phyloP scores from a whole-genome alignment of 148 eudicot genomes.

The Amaranthus palmeri region DNA sequence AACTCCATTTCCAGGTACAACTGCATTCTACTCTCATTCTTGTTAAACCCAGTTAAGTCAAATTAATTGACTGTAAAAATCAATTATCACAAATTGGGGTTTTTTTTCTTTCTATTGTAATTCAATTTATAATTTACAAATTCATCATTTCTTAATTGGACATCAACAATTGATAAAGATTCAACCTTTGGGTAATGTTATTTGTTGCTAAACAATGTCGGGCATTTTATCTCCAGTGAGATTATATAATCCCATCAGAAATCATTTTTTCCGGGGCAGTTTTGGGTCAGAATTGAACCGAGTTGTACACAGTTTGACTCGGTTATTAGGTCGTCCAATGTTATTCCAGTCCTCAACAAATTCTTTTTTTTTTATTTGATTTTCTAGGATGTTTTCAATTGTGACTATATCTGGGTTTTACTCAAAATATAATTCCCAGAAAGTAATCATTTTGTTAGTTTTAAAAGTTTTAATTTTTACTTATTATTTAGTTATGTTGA shows the following conservation, averaged over 20 bases:
- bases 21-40: neutral
- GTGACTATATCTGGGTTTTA: too few species aligned
- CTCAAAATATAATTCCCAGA: too few species aligned
- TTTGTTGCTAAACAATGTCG: slow-evolving; percentile 21
- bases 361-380: too few species aligned
- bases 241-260: slow-evolving; percentile 23
- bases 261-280: slow-evolving; percentile 6
- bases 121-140: neutral
- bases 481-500: too few species aligned
- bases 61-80: neutral
- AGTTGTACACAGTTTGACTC: slow-evolving; percentile 6
- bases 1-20: neutral
- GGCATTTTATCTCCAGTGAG: slow-evolving; percentile 21
- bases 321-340: neutral
- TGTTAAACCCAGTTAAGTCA: neutral
- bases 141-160: neutral
- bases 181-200: slow-evolving; percentile 3
- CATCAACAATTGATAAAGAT: neutral
- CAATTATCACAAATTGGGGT: neutral
- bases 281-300: slow-evolving; percentile 16
- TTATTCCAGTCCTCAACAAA: too few species aligned
- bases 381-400: too few species aligned
- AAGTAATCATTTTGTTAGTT: too few species aligned
- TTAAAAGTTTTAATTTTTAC: too few species aligned
- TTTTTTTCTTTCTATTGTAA: neutral